phyloP scores from a whole-genome alignment of 495 filamentous ascomycete species.

The Neohortaea acidophila region DNA sequence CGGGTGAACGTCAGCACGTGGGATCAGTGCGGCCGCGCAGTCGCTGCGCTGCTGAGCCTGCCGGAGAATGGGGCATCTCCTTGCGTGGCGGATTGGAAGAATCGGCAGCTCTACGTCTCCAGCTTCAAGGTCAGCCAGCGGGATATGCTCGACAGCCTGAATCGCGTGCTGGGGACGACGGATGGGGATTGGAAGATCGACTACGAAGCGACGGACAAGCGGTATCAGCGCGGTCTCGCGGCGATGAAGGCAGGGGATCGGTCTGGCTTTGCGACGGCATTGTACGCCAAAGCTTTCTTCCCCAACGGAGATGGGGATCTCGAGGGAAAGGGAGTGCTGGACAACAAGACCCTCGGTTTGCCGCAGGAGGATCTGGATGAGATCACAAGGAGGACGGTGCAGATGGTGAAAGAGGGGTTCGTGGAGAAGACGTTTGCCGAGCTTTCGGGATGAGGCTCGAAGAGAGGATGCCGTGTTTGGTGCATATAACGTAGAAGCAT shows the following conservation, averaged over 20 bases:
- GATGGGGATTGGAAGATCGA: slow-evolving; percentile 23
- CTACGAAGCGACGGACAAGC: slow-evolving; percentile 30
- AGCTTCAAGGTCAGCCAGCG: slow-evolving; percentile 34
- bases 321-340: slow-evolving; percentile 25
- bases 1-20: slow-evolving; percentile 30
- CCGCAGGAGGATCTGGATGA: slow-evolving; percentile 47
- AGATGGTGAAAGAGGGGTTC: slow-evolving; percentile 2
- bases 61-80: background rate
- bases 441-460: too few relatives aligned
- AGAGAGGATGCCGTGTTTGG: too few relatives aligned
- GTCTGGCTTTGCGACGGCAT: slow-evolving; percentile 41
- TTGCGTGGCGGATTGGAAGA: slow-evolving; percentile 24
- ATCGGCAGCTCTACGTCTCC: slow-evolving; percentile 26
- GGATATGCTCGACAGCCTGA: slow-evolving; percentile 33
- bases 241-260: slow-evolving; percentile 33
- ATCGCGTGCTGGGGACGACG: slow-evolving; percentile 31
- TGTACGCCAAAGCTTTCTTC: slow-evolving; percentile 41
- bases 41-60: slow-evolving; percentile 20
- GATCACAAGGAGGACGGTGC: slow-evolving; percentile 27
- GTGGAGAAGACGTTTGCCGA: too few relatives aligned
- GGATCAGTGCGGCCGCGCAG: slow-evolving; percentile 31
- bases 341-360: slow-evolving; percentile 39
- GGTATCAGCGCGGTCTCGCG: slow-evolving; percentile 30
- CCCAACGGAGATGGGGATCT: slow-evolving; percentile 33
- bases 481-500: too few relatives aligned